Evolutionary conservation across 1,284 basidiomycete species (phyloP).

Genomic region (Rhodotorula mucilaginosa): DNA sequence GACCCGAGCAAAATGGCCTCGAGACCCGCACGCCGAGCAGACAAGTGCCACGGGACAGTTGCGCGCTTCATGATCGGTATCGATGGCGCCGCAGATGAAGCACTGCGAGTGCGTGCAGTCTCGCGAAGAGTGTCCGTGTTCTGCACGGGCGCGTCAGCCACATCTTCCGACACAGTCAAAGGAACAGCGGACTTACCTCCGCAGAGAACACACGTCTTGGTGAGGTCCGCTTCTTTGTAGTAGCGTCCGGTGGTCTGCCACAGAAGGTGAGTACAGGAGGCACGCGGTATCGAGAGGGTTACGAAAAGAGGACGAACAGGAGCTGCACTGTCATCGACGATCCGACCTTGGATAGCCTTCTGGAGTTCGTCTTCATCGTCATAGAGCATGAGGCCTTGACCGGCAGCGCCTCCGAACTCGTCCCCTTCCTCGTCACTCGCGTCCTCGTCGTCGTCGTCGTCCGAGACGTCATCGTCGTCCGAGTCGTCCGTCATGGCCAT

Average conservation of each 20-base stretch:
- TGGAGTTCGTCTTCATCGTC: conserved; percentile 33
- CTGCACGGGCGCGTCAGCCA: conserved; percentile 4
- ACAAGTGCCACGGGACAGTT: conserved; percentile 39
- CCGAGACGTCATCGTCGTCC: neutral
- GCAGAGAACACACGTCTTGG: conserved; percentile 36
- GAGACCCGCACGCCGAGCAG: conserved; percentile 35
- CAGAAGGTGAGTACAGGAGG: neutral
- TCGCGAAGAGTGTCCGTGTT: conserved; percentile 36
- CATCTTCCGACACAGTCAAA: neutral
- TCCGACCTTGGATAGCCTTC: conserved; percentile 35
- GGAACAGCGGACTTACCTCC: conserved; percentile 24
- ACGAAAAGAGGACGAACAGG: conserved; percentile 25
- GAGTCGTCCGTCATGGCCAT: conserved; percentile 13
- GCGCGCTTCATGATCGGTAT: conserved; percentile 38
- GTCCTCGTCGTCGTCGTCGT: neutral
- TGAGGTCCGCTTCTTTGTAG: conserved; percentile 40
- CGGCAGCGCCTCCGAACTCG: neutral
- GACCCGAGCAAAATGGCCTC: conserved; percentile 36
- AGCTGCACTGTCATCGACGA: conserved; percentile 37
- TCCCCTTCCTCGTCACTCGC: conserved; percentile 16
- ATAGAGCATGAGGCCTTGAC: conserved; percentile 15
- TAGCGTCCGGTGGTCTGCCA: conserved; percentile 36
- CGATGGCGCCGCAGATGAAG: conserved; percentile 39
- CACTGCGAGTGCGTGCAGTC: conserved; percentile 41
- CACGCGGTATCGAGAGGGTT: no score